Evolutionary conservation across 164 flowering plant species (phyloP).

Genomic region (Hamamelis virginiana): DNA sequence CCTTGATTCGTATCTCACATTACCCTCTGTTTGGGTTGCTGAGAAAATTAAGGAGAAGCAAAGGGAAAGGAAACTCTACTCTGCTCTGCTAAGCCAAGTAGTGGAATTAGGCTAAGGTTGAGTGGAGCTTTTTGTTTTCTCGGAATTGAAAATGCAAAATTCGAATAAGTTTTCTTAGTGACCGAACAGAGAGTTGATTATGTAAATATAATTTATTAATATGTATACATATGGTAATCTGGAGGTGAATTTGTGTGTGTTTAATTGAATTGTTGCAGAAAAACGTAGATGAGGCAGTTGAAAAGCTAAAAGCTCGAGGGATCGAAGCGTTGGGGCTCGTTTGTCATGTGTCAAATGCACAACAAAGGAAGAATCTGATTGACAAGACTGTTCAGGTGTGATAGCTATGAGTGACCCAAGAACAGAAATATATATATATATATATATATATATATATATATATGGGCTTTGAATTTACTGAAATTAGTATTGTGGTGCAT

Average conservation of each 20-base stretch:
- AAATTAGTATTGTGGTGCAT: not conserved
- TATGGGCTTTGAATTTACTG: not conserved
- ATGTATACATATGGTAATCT: not conserved
- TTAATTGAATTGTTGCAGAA: slow-evolving; percentile 40
- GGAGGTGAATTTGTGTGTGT: not conserved
- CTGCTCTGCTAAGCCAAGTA: no score
- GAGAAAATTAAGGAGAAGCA: slow-evolving; percentile 1
- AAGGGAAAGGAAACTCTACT: not conserved
- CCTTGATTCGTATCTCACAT: not conserved
- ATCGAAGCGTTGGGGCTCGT: slow-evolving; percentile 76
- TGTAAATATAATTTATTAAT: not conserved
- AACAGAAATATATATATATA: no score
- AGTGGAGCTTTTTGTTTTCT: no score
- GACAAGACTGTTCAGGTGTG: slow-evolving; percentile 66
- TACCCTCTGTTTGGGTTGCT: not conserved
- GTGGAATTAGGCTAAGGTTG: no score
- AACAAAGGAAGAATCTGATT: slow-evolving; percentile 80
- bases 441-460: no score
- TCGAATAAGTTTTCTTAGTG: no score
- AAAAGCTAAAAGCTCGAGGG: slow-evolving; percentile 63
- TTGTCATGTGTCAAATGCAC: slow-evolving; percentile 85
- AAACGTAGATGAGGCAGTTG: slow-evolving; percentile 87
- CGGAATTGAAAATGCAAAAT: no score
- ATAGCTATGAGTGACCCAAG: not conserved
- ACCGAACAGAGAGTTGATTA: not conserved